Evolutionary conservation across 129 eudicot genomes (phyloP).

Genomic region (Oenanthe sinensis): DNA sequence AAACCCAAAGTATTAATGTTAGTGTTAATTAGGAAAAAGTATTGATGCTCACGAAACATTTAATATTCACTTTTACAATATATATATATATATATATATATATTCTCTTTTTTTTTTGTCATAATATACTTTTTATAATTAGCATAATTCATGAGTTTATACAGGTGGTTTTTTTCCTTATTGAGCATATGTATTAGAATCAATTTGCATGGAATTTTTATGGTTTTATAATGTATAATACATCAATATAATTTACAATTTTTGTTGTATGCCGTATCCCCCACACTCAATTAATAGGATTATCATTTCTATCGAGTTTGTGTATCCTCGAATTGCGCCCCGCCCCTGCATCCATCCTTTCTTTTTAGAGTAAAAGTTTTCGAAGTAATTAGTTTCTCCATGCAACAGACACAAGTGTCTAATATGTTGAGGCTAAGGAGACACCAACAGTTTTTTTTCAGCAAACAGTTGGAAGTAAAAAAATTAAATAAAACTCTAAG

Average conservation of each 20-base stretch:
- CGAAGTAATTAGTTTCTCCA: background rate
- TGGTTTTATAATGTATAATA: too few relatives aligned
- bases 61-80: background rate
- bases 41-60: background rate
- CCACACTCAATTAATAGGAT: too few relatives aligned
- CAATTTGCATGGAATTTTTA: background rate
- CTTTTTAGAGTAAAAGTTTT: background rate
- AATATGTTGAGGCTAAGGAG: background rate
- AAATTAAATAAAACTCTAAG: background rate
- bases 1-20: background rate
- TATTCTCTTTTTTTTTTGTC: too few relatives aligned
- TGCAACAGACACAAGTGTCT: background rate
- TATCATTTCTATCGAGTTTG: background rate
- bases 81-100: too few relatives aligned
- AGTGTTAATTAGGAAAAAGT: background rate
- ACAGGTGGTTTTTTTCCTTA: too few relatives aligned
- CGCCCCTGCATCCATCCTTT: background rate
- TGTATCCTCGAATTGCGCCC: background rate
- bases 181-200: background rate
- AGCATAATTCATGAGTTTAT: too few relatives aligned
- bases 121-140: too few relatives aligned
- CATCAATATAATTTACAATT: background rate
- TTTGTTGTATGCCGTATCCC: background rate
- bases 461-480: background rate
- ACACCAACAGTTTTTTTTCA: background rate